Conservation (phyloP, 306 rosid genomes). For the Lathyrus tuberosus region DNA sequence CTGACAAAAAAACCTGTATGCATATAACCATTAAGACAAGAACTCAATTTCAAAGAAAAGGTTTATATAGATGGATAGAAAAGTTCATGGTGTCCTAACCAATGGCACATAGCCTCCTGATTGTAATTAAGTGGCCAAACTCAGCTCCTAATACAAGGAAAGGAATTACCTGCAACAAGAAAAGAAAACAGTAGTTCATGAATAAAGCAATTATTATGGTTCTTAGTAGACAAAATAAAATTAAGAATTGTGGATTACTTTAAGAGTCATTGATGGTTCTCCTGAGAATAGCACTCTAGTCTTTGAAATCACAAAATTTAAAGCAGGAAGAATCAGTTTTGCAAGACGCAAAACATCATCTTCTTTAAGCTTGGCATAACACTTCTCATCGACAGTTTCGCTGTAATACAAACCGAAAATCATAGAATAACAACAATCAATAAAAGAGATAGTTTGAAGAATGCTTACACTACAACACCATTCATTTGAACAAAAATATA, state of each 20-base stretch:
- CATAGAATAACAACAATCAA: not conserved
- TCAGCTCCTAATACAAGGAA: conserved; percentile 83
- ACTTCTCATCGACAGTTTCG: conserved; percentile 45
- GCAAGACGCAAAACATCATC: conserved; percentile 68
- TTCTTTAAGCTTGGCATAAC: conserved; percentile 63
- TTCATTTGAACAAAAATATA: conserved; percentile 5
- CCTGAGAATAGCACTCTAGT: conserved; percentile 70
- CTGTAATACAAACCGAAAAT: conserved; percentile 44
- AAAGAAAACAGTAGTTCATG: conserved; percentile 1
- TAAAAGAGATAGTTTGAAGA: not conserved
- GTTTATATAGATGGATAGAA: not conserved
- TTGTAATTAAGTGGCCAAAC: conserved; percentile 78
- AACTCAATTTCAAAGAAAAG: not conserved
- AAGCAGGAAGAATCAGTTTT: conserved; percentile 63
- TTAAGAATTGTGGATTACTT: conserved; percentile 50
- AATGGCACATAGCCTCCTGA: conserved; percentile 74
- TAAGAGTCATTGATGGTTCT: conserved; percentile 85
- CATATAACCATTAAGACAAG: not conserved
- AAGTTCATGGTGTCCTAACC: conserved; percentile 51
- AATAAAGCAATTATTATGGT: conserved; percentile 18
- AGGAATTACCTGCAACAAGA: conserved; percentile 65
- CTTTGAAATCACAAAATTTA: conserved; percentile 67
- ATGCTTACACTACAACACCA: not conserved
- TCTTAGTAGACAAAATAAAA: not conserved
- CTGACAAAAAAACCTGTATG: conserved; percentile 71